Conservation (phyloP, 768 basidiomycete genomes). For the Piloderma croceum region DNA sequence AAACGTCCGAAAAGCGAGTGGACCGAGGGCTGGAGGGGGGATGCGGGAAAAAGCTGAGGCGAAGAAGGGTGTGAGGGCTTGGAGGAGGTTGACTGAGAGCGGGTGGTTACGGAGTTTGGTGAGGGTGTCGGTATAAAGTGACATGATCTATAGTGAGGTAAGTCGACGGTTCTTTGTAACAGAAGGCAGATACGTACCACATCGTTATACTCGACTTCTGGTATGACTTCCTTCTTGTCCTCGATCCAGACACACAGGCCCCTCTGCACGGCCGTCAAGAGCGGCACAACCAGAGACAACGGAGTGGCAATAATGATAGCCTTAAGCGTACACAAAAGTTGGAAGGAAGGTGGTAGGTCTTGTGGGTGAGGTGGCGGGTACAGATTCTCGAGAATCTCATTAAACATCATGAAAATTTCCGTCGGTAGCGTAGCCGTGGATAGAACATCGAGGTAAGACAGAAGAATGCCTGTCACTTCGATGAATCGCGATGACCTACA, state of each 20-base stretch:
- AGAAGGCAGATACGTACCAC: constrained; percentile 22
- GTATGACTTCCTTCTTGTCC: constrained; percentile 26
- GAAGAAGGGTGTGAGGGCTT: constrained; percentile 40
- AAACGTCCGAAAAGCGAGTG: constrained; percentile 48
- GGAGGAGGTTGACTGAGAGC: constrained; percentile 36
- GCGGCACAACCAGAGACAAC: constrained; percentile 23
- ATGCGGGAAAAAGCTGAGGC: constrained; percentile 46
- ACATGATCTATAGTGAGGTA: constrained; percentile 18
- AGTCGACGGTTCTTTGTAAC: no score
- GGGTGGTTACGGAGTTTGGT: constrained; percentile 32
- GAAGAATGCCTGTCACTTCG: constrained; percentile 16
- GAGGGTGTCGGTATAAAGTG: constrained; percentile 27
- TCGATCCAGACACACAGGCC: constrained; percentile 33
- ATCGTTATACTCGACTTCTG: constrained; percentile 31
- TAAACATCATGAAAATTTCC: constrained; percentile 24
- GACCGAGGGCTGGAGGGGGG: constrained; percentile 42
- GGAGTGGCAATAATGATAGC: constrained; percentile 26
- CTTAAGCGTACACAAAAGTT: constrained; percentile 32
- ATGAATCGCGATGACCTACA: constrained; percentile 22
- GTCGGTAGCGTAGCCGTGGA: constrained; percentile 14
- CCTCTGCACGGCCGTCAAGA: constrained; percentile 27
- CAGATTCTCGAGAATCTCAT: constrained; percentile 25
- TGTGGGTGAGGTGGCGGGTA: constrained; percentile 33
- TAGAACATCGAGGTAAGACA: constrained; percentile 19
- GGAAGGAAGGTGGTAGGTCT: constrained; percentile 23